Evolutionary conservation across 345 rosid species (phyloP).

Genomic region (Schrenkiella parvula): DNA sequence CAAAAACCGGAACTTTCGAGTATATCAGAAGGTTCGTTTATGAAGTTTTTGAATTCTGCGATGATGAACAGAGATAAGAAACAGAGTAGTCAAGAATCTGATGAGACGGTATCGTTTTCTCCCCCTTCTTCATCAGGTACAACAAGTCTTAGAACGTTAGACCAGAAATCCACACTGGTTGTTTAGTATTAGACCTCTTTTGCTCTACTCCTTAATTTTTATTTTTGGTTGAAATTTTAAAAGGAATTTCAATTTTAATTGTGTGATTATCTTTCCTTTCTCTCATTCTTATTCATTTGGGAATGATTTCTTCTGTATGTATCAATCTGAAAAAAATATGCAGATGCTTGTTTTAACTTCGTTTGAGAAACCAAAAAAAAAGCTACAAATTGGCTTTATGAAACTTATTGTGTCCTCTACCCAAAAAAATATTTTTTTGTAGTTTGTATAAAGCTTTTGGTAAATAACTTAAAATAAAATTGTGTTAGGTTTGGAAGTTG

Average conservation of each 20-base stretch:
- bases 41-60: constrained; percentile 48
- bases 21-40: constrained; percentile 46
- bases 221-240: constrained; percentile 15
- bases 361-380: not conserved
- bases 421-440: not conserved
- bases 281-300: constrained; percentile 10
- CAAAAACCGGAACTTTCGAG: not conserved
- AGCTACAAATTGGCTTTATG: not conserved
- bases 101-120: constrained; percentile 31
- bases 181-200: constrained; percentile 21
- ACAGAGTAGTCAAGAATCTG: constrained; percentile 32
- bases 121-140: constrained; percentile 59
- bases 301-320: constrained; percentile 26
- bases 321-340: constrained; percentile 11
- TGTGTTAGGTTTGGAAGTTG: constrained; percentile 24
- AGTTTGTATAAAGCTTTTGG: not conserved
- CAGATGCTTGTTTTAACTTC: constrained; percentile 2
- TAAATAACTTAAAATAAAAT: not conserved
- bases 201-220: not conserved
- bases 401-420: constrained; percentile 1
- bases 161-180: constrained; percentile 34
- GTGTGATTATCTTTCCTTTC: constrained; percentile 17
- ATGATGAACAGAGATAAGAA: constrained; percentile 41
- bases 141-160: constrained; percentile 41
- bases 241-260: constrained; percentile 20